Percentiles rank a stretch among this genome's conserved stretches.
These are phyloP conservation scores for Phtheirospermum japonicum DNA, from an alignment of 257 asterid species.

Conservation along the genomic window DNA sequence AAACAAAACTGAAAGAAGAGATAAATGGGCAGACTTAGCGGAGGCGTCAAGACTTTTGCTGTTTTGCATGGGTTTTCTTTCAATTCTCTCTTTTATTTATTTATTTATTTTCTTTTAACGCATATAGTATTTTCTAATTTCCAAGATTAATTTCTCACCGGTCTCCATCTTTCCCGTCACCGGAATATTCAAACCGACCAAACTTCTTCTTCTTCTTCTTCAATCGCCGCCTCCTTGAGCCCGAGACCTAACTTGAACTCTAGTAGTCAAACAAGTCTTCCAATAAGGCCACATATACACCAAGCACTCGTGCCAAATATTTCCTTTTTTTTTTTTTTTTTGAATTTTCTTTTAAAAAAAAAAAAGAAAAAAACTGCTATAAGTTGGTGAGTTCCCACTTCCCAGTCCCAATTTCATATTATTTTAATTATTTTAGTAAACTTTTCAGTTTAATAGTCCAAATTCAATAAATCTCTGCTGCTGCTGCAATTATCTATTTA, in stretches of 20 bases:
- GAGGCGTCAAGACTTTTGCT: slow-evolving; percentile 23
- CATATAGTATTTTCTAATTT: too few species aligned
- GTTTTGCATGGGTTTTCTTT: slow-evolving; percentile 25
- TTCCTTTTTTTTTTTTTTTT: slow-evolving; percentile 19
- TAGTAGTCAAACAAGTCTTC: slow-evolving; percentile 20
- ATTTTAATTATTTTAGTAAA: not conserved
- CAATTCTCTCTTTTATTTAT: too few species aligned
- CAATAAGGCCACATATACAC: too few species aligned
- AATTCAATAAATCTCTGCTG: slow-evolving; percentile 21
- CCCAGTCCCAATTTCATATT: slow-evolving; percentile 19
- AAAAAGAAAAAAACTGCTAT: not conserved
- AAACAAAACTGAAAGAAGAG: slow-evolving; percentile 16
- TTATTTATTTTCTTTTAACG: too few species aligned
- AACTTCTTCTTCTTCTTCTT: too few species aligned
- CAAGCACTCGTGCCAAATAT: slow-evolving; percentile 31
- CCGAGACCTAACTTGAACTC: not conserved
- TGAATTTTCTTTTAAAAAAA: too few species aligned
- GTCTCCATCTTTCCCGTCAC: slow-evolving; percentile 3
- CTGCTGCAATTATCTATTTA: not conserved
- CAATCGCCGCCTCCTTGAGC: not conserved
- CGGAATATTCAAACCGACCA: slow-evolving; percentile 22
- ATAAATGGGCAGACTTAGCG: slow-evolving; percentile 26
- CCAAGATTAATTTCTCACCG: not conserved
- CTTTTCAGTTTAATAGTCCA: not conserved
- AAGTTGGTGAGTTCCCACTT: slow-evolving; percentile 34